Evolutionary conservation across 2,329 filamentous ascomycete genomes (phyloP), one percentile per base, ranked within the genome.

Genomic region (Tolypocladium inflatum): DNA sequence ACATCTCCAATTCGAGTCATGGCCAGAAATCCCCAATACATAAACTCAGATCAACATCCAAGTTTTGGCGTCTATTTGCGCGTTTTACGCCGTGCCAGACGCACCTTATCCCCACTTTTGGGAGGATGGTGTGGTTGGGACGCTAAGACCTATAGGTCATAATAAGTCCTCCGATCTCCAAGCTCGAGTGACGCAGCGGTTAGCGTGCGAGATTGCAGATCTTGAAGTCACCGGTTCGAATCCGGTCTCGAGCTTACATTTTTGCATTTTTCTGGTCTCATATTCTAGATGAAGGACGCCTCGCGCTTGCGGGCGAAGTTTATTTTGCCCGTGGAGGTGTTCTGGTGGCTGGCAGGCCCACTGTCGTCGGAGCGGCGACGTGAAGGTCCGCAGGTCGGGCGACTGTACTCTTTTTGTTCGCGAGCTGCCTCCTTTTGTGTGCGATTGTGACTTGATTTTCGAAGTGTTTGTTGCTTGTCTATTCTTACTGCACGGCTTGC

Each of bases 171-270:
- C 41, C 30, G 11, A 15, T n/a, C 26, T 11, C 8, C 54, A 59
- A 58, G 60, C 59, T 63, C 60, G 58, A 62, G 60, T 63, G 58
- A 61, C 62, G 57, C 62, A 64, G 62, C 54, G 62, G 62, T 58
- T 63, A 64, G 62, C 57, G 62, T 61, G 59, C 60, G 59, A 55
- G 62, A 64, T 64, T 64, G 62, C 62, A 64, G 61, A 64, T 64
- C 62, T 55, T 59, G 59, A 61, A 60, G 62, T 63, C 62, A 54
- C 57, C 59, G 62, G 62, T 64, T 64, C 62, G 59, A 64, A 59
- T 61, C 62, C 62, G 62, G 58, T 54, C 59, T 62, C 56, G 60
- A 62, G 59, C 60, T 63, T 57, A 26, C 33, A 8, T 54, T 52
- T 51, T 55, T 58, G 42, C 17, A 55, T 43, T 56, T 60, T 50